Percentiles rank a stretch among this genome's conserved stretches.
Conservation (phyloP, 345 rosid genomes). For the Clarkia xantiana region DNA sequence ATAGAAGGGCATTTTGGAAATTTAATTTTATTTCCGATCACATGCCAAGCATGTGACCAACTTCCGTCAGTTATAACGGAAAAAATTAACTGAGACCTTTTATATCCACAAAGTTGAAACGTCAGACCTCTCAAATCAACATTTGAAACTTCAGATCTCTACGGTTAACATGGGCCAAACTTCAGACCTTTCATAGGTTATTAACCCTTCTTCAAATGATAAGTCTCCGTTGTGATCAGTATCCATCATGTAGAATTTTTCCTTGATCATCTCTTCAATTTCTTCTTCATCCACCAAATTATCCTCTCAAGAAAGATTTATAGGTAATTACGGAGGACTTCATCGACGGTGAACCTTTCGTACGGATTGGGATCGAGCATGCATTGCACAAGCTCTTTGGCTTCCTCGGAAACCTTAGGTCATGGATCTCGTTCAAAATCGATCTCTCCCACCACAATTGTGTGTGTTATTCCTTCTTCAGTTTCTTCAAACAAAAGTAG, state of each 20-base stretch:
- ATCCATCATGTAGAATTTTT: slow-evolving; percentile 67
- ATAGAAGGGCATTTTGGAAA: too few species aligned
- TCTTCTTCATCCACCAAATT: slow-evolving; percentile 61
- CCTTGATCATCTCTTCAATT: slow-evolving; percentile 27
- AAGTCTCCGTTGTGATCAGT: slow-evolving; percentile 61
- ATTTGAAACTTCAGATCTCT: too few species aligned
- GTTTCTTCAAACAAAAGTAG: too few species aligned
- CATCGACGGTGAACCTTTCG: slow-evolving; percentile 37
- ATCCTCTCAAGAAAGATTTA: too few species aligned
- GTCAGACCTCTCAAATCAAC: too few species aligned
- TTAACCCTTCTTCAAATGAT: slow-evolving; percentile 69
- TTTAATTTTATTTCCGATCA: too few species aligned
- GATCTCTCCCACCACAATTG: slow-evolving; percentile 39
- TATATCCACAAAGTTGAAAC: too few species aligned
- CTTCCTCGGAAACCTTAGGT: slow-evolving; percentile 63
- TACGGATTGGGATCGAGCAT: slow-evolving; percentile 76
- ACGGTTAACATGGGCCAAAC: too few species aligned
- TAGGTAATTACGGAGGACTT: slow-evolving; percentile 81
- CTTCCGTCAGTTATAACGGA: too few species aligned
- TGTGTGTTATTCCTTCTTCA: slow-evolving; percentile 74
- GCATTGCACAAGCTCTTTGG: slow-evolving; percentile 40
- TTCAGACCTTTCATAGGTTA: too few species aligned
- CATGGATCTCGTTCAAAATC: slow-evolving; percentile 70
- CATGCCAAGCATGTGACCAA: too few species aligned
- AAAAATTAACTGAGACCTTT: too few species aligned